Conservation (phyloP, 805 yeast genomes). For the Candida arabinofermentans region DNA sequence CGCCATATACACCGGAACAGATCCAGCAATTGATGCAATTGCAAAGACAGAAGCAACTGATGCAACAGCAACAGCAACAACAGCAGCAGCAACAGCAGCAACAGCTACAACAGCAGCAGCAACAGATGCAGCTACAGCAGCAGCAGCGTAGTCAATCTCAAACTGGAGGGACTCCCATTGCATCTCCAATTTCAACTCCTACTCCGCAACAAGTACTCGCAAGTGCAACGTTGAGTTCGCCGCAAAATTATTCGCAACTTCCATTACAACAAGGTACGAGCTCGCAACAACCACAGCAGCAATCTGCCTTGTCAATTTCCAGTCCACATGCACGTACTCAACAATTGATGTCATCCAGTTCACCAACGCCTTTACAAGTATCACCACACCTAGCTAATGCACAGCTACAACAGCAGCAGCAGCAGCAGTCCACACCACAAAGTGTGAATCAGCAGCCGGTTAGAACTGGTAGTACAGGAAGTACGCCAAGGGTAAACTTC, state of each 20-base stretch:
- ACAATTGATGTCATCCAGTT: constrained; percentile 1
- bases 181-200: constrained; percentile 16
- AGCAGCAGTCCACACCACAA: constrained; percentile 6
- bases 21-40: constrained; percentile 52
- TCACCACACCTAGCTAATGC: constrained; percentile 4
- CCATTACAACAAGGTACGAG: constrained; percentile 10
- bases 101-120: constrained; percentile 4
- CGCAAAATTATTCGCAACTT: constrained; percentile 9
- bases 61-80: constrained; percentile 37
- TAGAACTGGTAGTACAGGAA: too few relatives aligned
- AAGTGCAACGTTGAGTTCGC: constrained; percentile 5
- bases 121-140: constrained; percentile 19
- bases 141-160: constrained; percentile 13
- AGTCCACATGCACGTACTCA: constrained; percentile 3
- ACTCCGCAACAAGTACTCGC: constrained; percentile 20
- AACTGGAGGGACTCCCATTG: constrained; percentile 3
- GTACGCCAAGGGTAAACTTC: constrained; percentile 30
- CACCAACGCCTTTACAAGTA: constrained; percentile 10
- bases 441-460: too few relatives aligned
- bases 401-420: constrained; percentile 16
- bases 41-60: constrained; percentile 46
- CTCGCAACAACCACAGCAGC: constrained; percentile 17
- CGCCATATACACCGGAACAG: constrained; percentile 58
- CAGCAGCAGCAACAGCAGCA: constrained; percentile 27
- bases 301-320: constrained; percentile 7